These are phyloP conservation scores for Mitragyna speciosa DNA, from an alignment of 257 asterid genomes.

Conservation along the genomic window DNA sequence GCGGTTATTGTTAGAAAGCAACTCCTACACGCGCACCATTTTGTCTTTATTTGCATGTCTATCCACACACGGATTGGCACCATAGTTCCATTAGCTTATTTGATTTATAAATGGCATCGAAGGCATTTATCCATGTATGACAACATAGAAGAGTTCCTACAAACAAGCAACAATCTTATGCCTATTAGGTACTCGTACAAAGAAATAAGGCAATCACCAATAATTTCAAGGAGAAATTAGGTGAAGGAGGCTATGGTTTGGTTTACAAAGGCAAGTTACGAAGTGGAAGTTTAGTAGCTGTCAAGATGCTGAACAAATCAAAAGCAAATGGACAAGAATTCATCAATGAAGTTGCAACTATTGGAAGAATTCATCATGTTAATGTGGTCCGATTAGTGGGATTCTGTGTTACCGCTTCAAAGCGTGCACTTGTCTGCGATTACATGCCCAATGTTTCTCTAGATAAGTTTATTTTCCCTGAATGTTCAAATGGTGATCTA, in stretches of 20 bases:
- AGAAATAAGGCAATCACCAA: too few species aligned
- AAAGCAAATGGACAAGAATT: neutral
- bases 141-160: neutral
- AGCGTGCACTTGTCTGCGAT: neutral
- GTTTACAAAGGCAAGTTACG: neutral
- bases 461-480: neutral
- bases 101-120: neutral
- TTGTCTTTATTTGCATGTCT: too few species aligned
- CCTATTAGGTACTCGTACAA: neutral
- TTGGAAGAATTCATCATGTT: neutral
- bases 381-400: neutral
- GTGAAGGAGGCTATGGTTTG: neutral
- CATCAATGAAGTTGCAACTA: constrained; percentile 4
- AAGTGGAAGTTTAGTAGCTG: neutral
- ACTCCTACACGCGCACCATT: too few species aligned
- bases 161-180: neutral
- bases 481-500: neutral
- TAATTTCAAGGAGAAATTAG: too few species aligned
- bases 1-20: too few species aligned
- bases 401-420: neutral
- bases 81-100: neutral
- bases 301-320: neutral
- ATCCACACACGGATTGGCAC: too few species aligned
- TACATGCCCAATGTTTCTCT: neutral
- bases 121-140: neutral